Evolutionary conservation across 345 rosid genomes (phyloP).

Genomic region (Combretum micranthum): DNA sequence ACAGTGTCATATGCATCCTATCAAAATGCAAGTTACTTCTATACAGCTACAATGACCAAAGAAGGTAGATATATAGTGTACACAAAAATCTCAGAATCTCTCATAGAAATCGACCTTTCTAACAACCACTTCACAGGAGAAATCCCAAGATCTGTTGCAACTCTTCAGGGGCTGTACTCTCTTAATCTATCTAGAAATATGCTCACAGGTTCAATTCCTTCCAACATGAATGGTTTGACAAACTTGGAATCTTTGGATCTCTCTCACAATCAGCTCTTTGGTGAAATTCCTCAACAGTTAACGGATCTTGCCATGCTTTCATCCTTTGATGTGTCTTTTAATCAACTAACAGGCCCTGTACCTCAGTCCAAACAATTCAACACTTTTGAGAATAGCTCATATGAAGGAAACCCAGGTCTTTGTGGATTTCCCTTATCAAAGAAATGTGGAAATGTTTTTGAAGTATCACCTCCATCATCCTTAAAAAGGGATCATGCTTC

Average conservation of each 20-base stretch:
- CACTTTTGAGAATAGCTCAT: background rate
- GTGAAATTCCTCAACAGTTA: no score
- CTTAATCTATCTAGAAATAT: conserved; percentile 2
- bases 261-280: no score
- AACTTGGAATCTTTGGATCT: background rate
- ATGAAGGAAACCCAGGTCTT: background rate
- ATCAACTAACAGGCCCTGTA: background rate
- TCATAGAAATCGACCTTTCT: conserved; percentile 1
- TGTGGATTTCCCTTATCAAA: background rate
- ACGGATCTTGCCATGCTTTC: no score
- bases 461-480: no score
- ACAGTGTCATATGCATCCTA: background rate
- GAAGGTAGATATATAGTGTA: background rate
- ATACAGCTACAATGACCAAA: background rate
- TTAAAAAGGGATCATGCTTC: no score
- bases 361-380: background rate
- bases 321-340: background rate
- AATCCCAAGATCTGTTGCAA: conserved; percentile 9
- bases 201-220: background rate
- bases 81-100: background rate
- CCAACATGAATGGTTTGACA: background rate
- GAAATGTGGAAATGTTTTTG: no score
- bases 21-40: background rate
- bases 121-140: conserved; percentile 9
- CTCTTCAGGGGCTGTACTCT: background rate